A percentile compares a stretch with the other conserved stretches of the same genome.
Conservation (phyloP, 106 monocot genomes). For the Allium fistulosum region DNA sequence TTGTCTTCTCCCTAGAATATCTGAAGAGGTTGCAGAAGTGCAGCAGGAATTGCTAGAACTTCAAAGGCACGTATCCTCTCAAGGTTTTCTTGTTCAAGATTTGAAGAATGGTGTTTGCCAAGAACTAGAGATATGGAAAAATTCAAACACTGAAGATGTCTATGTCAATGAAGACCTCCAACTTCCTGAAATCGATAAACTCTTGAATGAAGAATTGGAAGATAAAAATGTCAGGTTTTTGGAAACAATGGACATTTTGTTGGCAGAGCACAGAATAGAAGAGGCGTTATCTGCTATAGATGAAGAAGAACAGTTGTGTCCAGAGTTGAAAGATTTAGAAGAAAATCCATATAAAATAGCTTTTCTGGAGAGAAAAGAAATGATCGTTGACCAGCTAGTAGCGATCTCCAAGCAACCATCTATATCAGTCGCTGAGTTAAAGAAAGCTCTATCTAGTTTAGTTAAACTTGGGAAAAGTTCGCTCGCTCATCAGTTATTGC, state of each 20-base stretch:
- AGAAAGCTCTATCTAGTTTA: constrained; percentile 61
- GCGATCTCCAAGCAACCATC: constrained; percentile 55
- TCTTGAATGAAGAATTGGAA: constrained; percentile 28
- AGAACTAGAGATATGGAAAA: constrained; percentile 78
- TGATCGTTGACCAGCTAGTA: constrained; percentile 79
- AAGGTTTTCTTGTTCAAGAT: constrained; percentile 94
- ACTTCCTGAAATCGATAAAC: constrained; percentile 33
- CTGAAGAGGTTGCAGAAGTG: constrained; percentile 92
- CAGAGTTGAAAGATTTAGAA: constrained; percentile 21
- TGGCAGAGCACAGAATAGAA: constrained; percentile 88
- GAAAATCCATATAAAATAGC: constrained; percentile 39
- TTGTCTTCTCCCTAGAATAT: constrained; percentile 47
- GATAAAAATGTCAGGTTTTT: constrained; percentile 44
- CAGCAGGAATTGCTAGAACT: constrained; percentile 90
- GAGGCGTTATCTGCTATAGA: constrained; percentile 62
- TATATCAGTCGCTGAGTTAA: constrained; percentile 50
- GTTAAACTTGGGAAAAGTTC: constrained; percentile 71
- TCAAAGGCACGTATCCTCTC: constrained; percentile 85
- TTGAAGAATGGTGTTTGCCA: constrained; percentile 82
- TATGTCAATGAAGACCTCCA: constrained; percentile 30
- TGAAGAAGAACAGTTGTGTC: constrained; percentile 47
- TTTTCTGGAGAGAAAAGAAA: constrained; percentile 54
- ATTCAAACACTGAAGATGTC: constrained; percentile 26
- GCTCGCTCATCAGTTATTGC: constrained; percentile 67
- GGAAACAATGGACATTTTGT: constrained; percentile 65